phyloP scores from a whole-genome alignment of 768 basidiomycete genomes.

The Brasilioporus rufonigricans region DNA sequence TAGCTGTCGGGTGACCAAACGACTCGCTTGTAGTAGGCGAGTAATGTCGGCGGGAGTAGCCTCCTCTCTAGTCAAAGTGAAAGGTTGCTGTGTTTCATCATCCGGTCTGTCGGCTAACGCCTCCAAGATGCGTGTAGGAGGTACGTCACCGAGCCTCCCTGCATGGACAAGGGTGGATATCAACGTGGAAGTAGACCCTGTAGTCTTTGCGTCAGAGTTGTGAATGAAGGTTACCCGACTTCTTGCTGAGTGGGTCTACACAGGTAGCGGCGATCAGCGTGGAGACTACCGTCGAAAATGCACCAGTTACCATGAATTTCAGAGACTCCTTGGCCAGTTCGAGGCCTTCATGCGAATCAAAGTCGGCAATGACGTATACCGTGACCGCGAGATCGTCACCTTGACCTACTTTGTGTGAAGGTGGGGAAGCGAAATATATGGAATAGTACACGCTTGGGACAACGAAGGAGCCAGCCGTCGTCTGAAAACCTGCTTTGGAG shows the following conservation, averaged over 20 bases:
- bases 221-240: conserved; percentile 78
- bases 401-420: conserved; percentile 16
- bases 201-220: conserved; percentile 44
- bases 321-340: conserved; percentile 65
- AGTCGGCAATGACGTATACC: conserved; percentile 70
- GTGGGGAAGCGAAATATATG: neutral
- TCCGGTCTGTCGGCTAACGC: conserved; percentile 6
- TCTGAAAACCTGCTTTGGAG: conserved; percentile 38
- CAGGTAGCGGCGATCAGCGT: neutral
- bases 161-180: conserved; percentile 50
- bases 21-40: conserved; percentile 44
- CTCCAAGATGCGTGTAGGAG: conserved; percentile 17
- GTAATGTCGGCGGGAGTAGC: conserved; percentile 28
- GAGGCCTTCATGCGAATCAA: conserved; percentile 62
- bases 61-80: conserved; percentile 28
- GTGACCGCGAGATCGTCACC: conserved; percentile 38
- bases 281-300: neutral
- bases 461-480: conserved; percentile 48
- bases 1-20: conserved; percentile 52
- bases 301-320: conserved; percentile 52
- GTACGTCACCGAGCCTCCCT: conserved; percentile 34
- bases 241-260: conserved; percentile 43
- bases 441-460: conserved; percentile 52
- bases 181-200: conserved; percentile 39
- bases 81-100: conserved; percentile 37